Percentiles rank a stretch among this genome's conserved stretches.
phyloP scores from a whole-genome alignment of 345 rosid species.

The Euphorbia peplus region DNA sequence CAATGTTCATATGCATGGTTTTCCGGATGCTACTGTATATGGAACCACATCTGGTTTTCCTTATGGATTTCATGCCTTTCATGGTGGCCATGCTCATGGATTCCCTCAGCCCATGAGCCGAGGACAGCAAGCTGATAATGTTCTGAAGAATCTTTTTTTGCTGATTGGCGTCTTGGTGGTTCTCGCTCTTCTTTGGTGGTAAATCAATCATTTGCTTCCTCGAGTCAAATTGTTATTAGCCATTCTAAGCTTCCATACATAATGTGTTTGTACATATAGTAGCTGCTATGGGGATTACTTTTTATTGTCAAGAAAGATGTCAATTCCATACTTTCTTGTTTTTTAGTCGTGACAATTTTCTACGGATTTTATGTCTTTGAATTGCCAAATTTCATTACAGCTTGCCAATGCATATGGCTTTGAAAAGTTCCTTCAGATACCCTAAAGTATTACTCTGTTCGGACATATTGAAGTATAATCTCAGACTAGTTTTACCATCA shows the following conservation, averaged over 20 bases:
- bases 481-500: not conserved
- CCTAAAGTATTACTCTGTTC: not conserved
- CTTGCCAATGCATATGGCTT: not conserved
- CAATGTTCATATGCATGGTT: constrained; percentile 71
- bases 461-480: not conserved
- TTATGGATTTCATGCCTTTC: constrained; percentile 45
- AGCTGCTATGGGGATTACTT: constrained; percentile 7
- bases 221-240: not conserved
- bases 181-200: constrained; percentile 51
- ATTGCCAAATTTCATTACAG: not conserved
- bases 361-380: not conserved
- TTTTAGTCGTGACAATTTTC: not conserved
- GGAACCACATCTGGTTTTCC: constrained; percentile 66
- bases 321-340: not conserved
- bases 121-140: constrained; percentile 50
- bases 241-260: not conserved
- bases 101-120: constrained; percentile 34
- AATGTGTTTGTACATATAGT: constrained; percentile 19
- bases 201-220: constrained; percentile 19
- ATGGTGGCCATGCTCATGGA: constrained; percentile 52
- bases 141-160: constrained; percentile 50
- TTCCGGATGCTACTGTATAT: constrained; percentile 59
- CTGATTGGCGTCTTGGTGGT: constrained; percentile 53
- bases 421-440: not conserved
- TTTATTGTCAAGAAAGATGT: constrained; percentile 15